Conservation (phyloP, 257 asterid species). For the Linderniella brevidens region DNA sequence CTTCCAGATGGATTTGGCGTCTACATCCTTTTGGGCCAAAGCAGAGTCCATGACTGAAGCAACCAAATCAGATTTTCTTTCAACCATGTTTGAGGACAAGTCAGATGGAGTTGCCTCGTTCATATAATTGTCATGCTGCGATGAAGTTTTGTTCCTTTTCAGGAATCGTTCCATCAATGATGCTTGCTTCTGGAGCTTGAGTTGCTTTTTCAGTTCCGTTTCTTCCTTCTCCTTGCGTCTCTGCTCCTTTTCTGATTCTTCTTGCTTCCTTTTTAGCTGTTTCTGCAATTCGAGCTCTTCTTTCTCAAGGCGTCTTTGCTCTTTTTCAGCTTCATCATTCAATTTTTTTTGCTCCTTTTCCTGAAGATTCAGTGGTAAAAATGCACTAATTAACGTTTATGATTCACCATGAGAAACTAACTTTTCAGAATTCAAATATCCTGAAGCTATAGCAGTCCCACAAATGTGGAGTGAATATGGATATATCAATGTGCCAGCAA, state of each 20-base stretch:
- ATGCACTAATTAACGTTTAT: no score
- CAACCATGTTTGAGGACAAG: constrained; percentile 18
- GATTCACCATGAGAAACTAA: no score
- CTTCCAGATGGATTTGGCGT: constrained; percentile 51
- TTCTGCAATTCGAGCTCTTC: constrained; percentile 61
- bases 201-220: constrained; percentile 43
- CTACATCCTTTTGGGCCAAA: constrained; percentile 23
- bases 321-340: constrained; percentile 72
- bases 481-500: background rate
- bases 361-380: constrained; percentile 17
- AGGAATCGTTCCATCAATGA: constrained; percentile 87
- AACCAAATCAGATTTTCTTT: constrained; percentile 28
- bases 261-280: constrained; percentile 54
- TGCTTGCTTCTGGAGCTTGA: constrained; percentile 73
- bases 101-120: constrained; percentile 16
- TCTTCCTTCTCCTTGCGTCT: constrained; percentile 82
- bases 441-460: constrained; percentile 1
- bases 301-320: constrained; percentile 53
- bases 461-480: constrained; percentile 1
- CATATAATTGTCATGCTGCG: constrained; percentile 19
- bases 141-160: constrained; percentile 28
- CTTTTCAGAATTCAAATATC: background rate
- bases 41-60: constrained; percentile 48
- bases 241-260: constrained; percentile 58
- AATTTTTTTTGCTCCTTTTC: constrained; percentile 60